Evolutionary conservation across 78 protist species (phyloP).

Genomic region (Polysphondylium violaceum): DNA sequence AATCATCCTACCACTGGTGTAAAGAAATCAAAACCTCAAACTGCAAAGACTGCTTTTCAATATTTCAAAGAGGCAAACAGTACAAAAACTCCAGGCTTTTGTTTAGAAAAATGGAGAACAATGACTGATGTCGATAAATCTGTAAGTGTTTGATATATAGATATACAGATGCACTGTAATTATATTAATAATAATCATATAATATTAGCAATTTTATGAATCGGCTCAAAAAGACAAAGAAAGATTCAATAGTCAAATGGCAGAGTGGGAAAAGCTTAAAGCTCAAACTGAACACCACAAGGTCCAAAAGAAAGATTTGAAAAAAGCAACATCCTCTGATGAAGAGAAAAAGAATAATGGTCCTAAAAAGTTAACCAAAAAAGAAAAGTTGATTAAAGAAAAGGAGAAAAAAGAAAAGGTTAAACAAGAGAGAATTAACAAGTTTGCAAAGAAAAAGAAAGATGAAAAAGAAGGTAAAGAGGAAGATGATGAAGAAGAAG

Average conservation of each 20-base stretch:
- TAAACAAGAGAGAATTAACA: slow-evolving; percentile 13
- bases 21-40: slow-evolving; percentile 55
- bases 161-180: no score
- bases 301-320: slow-evolving; percentile 47
- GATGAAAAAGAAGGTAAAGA: not conserved
- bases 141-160: not conserved
- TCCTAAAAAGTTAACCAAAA: slow-evolving; percentile 15
- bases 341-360: not conserved
- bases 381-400: slow-evolving; percentile 19
- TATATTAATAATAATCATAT: not conserved
- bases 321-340: not conserved
- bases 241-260: slow-evolving; percentile 60
- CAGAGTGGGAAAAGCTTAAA: slow-evolving; percentile 58
- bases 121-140: slow-evolving; percentile 24
- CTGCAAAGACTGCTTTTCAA: slow-evolving; percentile 32
- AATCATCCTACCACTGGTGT: slow-evolving; percentile 4
- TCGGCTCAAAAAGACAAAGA: slow-evolving; percentile 55
- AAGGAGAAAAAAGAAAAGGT: not conserved
- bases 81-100: slow-evolving; percentile 26
- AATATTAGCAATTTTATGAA: slow-evolving; percentile 22
- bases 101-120: slow-evolving; percentile 49
- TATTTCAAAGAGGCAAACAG: slow-evolving; percentile 38
- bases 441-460: not conserved
- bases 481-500: not conserved
- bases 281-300: slow-evolving; percentile 43